Evolutionary conservation across 2,329 filamentous ascomycete genomes (phyloP), one percentile per base, ranked within the genome.

Genomic region (Trichoderma hamatum): DNA sequence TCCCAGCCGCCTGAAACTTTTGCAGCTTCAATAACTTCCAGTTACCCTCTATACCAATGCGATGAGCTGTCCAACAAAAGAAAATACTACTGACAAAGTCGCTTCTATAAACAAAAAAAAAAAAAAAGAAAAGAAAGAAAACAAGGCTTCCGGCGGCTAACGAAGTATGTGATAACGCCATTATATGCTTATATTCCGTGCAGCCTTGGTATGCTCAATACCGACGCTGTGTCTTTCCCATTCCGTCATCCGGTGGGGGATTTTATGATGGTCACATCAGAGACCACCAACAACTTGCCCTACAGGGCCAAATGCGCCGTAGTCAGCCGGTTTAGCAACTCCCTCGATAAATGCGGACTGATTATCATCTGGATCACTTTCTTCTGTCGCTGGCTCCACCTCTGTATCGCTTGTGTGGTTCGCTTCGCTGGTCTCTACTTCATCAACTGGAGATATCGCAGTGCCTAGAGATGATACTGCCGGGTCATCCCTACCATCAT

Each of bases 401-500:
- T 75, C 75, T 1, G 72, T 74, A 10, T 80, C 78, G 63, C 77
- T 78, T 3, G 77, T 78, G 43, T 76, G 76, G 2, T 71, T 75
- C 10, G 72, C 72, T 36, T 80, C 79, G 68, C 77, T 79, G 4
- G 75, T 78, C 28, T 80, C 78, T 7, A 75, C 55, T 24, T 77
- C 78, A 5, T 79, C 77, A 0, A 73, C 74, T 3, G 74, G 73
- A 5, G 76, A 76, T 0, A 71, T 71, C 11, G 71, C 66, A 30
- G 71, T 71, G 2, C 66, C 70, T 6, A 69, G 67, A 16, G 70
- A 36, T 19, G 58, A 56, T 73, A 72, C 26, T 69, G 67, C 16
- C 66, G 71, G n/a, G 26, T 59, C 34, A 59, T 69, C 43, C n/a
- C 68, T 67, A 0, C 69, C 30, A 2, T 49, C 70, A 3, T 43